A percentile compares a stretch with the other conserved stretches of the same genome.
phyloP scores from a whole-genome alignment of 371 early-diverging fungal species.

The Mortierella sp. region DNA sequence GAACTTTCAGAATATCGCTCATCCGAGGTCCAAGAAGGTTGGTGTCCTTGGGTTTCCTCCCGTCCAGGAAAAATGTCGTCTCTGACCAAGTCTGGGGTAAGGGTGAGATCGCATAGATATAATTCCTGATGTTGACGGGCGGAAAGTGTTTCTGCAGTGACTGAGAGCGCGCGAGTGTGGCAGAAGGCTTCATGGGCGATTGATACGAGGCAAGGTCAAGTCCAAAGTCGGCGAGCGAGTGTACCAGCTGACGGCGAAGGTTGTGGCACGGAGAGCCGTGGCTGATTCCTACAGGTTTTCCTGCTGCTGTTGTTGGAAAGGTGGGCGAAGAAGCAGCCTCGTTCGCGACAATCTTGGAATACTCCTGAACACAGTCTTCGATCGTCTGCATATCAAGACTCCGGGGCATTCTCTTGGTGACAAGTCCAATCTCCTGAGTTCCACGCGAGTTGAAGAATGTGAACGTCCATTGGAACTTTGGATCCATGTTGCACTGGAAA shows the following conservation, averaged over 20 bases:
- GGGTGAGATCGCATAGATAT: conserved; percentile 46
- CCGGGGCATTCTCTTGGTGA: conserved; percentile 32
- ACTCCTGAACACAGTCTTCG: conserved; percentile 35
- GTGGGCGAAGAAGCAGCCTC: not conserved
- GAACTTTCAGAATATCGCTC: conserved; percentile 39
- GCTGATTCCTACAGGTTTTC: not conserved
- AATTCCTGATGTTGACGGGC: conserved; percentile 41
- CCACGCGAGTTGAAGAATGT: conserved; percentile 43
- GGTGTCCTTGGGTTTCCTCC: conserved; percentile 18
- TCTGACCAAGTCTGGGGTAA: conserved; percentile 44
- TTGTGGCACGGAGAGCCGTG: conserved; percentile 37
- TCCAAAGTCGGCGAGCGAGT: conserved; percentile 51
- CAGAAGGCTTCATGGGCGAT: conserved; percentile 43
- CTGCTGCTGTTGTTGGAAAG: not conserved
- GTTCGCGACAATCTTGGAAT: conserved; percentile 20
- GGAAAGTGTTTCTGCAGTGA: conserved; percentile 47
- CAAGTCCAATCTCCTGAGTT: conserved; percentile 38
- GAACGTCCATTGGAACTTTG: conserved; percentile 53
- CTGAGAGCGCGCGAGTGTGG: conserved; percentile 32
- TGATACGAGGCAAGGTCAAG: conserved; percentile 46
- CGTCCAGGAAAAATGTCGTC: conserved; percentile 29
- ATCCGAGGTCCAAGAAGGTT: conserved; percentile 24
- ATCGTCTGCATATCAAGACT: conserved; percentile 26
- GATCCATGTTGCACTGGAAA: conserved; percentile 45
- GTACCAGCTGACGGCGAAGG: conserved; percentile 42